These are phyloP conservation scores for Toxoplasma gondii DNA, from an alignment of 169 alveolate species.

Conservation along the genomic window DNA sequence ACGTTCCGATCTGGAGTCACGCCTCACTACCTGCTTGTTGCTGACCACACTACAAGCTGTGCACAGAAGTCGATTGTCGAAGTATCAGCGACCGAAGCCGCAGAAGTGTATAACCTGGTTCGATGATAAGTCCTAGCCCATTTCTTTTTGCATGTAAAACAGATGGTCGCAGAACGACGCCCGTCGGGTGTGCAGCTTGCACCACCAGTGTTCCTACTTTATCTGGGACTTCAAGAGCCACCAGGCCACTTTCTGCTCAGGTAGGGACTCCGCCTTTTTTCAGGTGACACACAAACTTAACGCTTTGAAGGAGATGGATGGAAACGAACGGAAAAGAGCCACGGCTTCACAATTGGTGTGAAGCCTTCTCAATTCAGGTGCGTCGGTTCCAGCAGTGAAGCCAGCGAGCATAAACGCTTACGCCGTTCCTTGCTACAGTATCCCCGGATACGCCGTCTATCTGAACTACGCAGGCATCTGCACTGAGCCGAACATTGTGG, in stretches of 20 bases:
- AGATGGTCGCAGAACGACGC: conserved; percentile 7
- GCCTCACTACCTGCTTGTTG: conserved; percentile 24
- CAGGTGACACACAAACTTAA: background rate
- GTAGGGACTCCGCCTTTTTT: background rate
- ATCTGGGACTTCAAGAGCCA: conserved; percentile 25
- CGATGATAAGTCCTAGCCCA: background rate
- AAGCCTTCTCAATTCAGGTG: conserved; percentile 46
- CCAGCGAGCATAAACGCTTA: background rate
- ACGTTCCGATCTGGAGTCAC: conserved; percentile 35
- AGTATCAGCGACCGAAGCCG: background rate
- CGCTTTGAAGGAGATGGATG: background rate
- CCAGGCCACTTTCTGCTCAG: conserved; percentile 38
- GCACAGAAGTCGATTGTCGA: background rate
- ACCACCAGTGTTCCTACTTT: conserved; percentile 19
- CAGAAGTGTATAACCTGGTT: conserved; percentile 31
- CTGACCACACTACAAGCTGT: conserved; percentile 14
- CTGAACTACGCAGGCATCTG: conserved; percentile 43
- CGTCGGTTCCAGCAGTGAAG: background rate
- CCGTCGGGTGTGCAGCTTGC: conserved; percentile 26
- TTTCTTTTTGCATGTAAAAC: background rate
- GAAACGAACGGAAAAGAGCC: conserved; percentile 12
- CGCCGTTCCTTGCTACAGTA: background rate
- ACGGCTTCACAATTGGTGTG: conserved; percentile 16
- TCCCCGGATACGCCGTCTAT: conserved; percentile 44
- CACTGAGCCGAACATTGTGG: conserved; percentile 15